Conservation (phyloP, 805 yeast genomes). For the Hanseniaspora hatyaiensis region DNA sequence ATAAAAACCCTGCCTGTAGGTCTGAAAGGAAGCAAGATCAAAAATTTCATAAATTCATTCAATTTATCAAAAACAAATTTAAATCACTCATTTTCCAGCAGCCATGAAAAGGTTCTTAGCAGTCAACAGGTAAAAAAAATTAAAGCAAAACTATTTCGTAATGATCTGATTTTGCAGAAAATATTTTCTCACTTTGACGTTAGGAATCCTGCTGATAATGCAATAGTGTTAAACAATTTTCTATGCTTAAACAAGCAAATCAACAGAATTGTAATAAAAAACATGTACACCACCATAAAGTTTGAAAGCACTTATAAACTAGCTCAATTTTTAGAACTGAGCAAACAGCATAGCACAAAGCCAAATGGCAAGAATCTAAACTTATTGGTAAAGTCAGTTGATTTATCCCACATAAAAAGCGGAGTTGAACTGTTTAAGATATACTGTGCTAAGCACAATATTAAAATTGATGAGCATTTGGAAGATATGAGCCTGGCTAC, state of each 20-base stretch:
- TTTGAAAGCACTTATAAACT: constrained; percentile 65
- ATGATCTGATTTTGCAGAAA: neutral
- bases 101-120: neutral
- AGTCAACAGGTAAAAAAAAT: neutral
- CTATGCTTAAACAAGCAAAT: constrained; percentile 43
- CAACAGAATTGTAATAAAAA: constrained; percentile 41
- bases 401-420: constrained; percentile 41
- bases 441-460: neutral
- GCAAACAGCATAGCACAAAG: constrained; percentile 30
- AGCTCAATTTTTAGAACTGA: constrained; percentile 63
- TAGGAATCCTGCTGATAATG: constrained; percentile 22
- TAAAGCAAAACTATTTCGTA: neutral
- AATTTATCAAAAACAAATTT: neutral
- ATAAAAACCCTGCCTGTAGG: neutral
- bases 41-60: constrained; percentile 7
- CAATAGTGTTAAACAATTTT: constrained; percentile 33
- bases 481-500: constrained; percentile 45
- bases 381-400: constrained; percentile 51
- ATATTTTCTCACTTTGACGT: constrained; percentile 1
- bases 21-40: neutral
- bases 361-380: constrained; percentile 32
- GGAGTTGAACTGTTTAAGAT: constrained; percentile 25
- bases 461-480: constrained; percentile 10
- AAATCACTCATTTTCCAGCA: neutral
- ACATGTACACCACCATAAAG: constrained; percentile 42